These are phyloP conservation scores for Penicillium sumatraense DNA, from an alignment of 2,329 filamentous ascomycete species.

Conservation along the genomic window DNA sequence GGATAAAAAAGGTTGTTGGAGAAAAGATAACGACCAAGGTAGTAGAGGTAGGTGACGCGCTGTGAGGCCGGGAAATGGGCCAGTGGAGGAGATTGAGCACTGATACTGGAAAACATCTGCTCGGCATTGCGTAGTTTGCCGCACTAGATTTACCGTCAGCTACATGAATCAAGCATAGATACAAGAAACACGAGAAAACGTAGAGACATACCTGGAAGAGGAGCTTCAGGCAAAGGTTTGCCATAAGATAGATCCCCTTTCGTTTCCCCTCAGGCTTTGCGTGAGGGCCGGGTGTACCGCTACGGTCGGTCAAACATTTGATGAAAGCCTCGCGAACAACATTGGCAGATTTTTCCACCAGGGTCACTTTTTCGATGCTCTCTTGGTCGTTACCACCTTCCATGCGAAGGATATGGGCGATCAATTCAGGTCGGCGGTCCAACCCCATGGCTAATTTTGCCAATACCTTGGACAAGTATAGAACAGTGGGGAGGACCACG, in stretches of 20 bases:
- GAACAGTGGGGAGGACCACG: conserved; percentile 80
- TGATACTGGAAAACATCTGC: conserved; percentile 88
- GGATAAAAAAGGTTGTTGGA: conserved; percentile 81
- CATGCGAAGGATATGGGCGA: conserved; percentile 61
- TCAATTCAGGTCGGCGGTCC: conserved; percentile 78
- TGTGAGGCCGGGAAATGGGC: conserved; percentile 82
- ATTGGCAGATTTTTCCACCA: conserved; percentile 87
- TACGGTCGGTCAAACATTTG: conserved; percentile 82
- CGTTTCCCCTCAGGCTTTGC: conserved; percentile 81
- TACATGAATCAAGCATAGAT: background rate
- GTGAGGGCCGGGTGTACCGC: conserved; percentile 62
- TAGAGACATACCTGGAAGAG: conserved; percentile 73
- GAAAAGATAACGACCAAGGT: conserved; percentile 88
- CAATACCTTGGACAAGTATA: conserved; percentile 79
- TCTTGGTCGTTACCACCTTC: conserved; percentile 54
- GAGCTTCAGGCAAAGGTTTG: conserved; percentile 86
- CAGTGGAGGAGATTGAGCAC: conserved; percentile 79
- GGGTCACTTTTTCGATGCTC: conserved; percentile 72
- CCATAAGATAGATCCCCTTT: conserved; percentile 86
- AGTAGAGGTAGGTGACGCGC: conserved; percentile 91
- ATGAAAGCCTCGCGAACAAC: conserved; percentile 90
- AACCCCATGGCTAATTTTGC: conserved; percentile 83
- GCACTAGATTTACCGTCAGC: conserved; percentile 57
- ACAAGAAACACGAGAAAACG: too few species aligned
- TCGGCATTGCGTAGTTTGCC: conserved; percentile 81